Evolutionary conservation across 2,329 filamentous ascomycete genomes (phyloP), one percentile per base, ranked within the genome.

Genomic region (Aspergillus fischeri): DNA sequence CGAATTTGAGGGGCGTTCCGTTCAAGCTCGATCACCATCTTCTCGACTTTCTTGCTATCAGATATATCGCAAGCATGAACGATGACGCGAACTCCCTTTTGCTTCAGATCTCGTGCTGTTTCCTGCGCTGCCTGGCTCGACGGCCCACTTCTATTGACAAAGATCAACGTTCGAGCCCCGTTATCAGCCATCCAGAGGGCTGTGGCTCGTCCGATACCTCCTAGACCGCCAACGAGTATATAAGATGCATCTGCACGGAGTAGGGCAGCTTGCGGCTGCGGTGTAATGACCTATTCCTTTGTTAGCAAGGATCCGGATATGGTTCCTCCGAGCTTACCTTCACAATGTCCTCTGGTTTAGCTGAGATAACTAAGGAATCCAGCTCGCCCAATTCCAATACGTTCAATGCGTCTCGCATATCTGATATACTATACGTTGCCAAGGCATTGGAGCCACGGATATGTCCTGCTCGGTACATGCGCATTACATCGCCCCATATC

Each of bases 111-210:
- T 63, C 57, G 49, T 55, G 61, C 2, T 44, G 52, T 14, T 57
- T 54, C 8, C 66, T 65, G 7, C 62, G 67, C 9, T 65, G 64
- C 24, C 0, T 24, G 24, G 1, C 38, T 58, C 5, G 60, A 57
- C 4, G 53, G 21, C 7, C 65, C 67, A 44, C 74, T 79, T 48
- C 84, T 75, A 10, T 80, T 84, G 1, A 86, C 58, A 49, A 86
- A 81, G 6, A 80, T 77, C 3, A 87, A 54, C 54, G 80, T 70
- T 28, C 71, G 76, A 0, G 78, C 84, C 1, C 85, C 84, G 3
- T 78, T 76, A 8, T 69, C 65, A 17, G 73, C 71, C 55, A 87
- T 75, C 54, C 83, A 75, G 44, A 77, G 51, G 2, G 66, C 62
- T 4, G 63, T 60, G 14, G 57, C 59, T 17, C 62, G 61, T 3